Evolutionary conservation across 2,329 filamentous ascomycete genomes (phyloP).

Genomic region (Zopfia rhizophila): DNA sequence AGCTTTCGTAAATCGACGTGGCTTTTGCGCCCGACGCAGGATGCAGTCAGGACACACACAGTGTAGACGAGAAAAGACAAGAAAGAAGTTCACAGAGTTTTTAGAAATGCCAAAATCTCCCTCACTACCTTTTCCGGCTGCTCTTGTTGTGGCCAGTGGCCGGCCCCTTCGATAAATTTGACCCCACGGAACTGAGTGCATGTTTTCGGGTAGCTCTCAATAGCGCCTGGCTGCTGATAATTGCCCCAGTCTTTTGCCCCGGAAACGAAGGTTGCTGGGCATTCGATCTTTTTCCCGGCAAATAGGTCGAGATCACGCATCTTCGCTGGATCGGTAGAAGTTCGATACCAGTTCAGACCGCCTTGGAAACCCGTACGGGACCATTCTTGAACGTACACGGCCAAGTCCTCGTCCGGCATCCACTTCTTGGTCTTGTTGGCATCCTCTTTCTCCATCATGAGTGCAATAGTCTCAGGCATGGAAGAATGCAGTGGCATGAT

Average conservation of each 20-base stretch:
- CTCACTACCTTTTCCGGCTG: slow-evolving; percentile 65
- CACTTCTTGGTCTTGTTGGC: slow-evolving; percentile 59
- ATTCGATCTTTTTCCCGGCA: slow-evolving; percentile 68
- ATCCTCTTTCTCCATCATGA: slow-evolving; percentile 66
- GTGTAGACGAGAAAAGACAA: not conserved
- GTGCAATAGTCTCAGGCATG: slow-evolving; percentile 68
- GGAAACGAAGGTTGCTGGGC: slow-evolving; percentile 70
- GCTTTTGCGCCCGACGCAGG: too few species aligned
- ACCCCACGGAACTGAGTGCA: slow-evolving; percentile 66
- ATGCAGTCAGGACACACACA: too few species aligned
- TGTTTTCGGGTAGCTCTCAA: slow-evolving; percentile 66
- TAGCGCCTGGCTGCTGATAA: slow-evolving; percentile 71
- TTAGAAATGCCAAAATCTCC: slow-evolving; percentile 59
- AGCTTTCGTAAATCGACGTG: too few species aligned
- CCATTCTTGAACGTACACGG: slow-evolving; percentile 71
- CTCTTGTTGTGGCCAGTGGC: slow-evolving; percentile 78
- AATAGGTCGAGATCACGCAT: slow-evolving; percentile 67
- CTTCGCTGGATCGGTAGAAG: slow-evolving; percentile 62
- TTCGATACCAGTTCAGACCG: slow-evolving; percentile 74
- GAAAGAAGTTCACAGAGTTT: slow-evolving; percentile 18
- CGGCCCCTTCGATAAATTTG: slow-evolving; percentile 67
- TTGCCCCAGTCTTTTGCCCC: slow-evolving; percentile 74
- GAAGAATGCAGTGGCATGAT: slow-evolving; percentile 68
- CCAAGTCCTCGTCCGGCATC: slow-evolving; percentile 68
- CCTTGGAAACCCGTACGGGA: slow-evolving; percentile 71